These are phyloP conservation scores for Haplosporangium sp. DNA, from an alignment of 371 early-diverging fungal genomes.

Conservation along the genomic window DNA sequence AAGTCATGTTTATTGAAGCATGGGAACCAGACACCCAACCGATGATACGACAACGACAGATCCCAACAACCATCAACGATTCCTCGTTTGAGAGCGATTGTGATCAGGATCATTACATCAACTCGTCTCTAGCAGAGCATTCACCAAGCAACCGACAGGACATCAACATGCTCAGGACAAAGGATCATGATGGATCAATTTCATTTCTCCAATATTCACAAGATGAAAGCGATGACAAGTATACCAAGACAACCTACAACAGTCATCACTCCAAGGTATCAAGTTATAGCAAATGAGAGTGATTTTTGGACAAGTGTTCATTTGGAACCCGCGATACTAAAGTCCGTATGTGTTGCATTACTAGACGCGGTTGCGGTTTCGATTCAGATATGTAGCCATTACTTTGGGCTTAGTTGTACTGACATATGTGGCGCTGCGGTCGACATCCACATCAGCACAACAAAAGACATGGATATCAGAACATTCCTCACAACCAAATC, in stretches of 20 bases:
- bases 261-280: slow-evolving; percentile 26
- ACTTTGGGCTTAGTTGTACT: slow-evolving; percentile 10
- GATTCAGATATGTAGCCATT: slow-evolving; percentile 16
- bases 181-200: slow-evolving; percentile 10
- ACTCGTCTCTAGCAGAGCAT: neutral
- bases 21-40: no score
- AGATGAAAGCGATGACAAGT: slow-evolving; percentile 44
- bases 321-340: no score
- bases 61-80: no score
- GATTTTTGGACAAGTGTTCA: neutral
- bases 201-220: slow-evolving; percentile 4
- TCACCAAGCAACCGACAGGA: slow-evolving; percentile 2
- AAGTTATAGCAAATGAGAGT: neutral
- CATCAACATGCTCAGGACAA: slow-evolving; percentile 20
- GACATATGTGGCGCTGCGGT: slow-evolving; percentile 14
- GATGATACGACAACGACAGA: no score
- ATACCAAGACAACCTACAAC: slow-evolving; percentile 16
- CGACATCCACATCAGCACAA: neutral
- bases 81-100: no score
- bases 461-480: neutral
- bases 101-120: neutral
- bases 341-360: no score
- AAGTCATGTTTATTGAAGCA: no score
- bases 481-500: neutral
- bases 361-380: slow-evolving; percentile 20